A percentile compares a stretch with the other conserved stretches of the same genome.
phyloP scores from a whole-genome alignment of 2,329 filamentous ascomycete genomes.

The Pestalotiopsis sp. region DNA sequence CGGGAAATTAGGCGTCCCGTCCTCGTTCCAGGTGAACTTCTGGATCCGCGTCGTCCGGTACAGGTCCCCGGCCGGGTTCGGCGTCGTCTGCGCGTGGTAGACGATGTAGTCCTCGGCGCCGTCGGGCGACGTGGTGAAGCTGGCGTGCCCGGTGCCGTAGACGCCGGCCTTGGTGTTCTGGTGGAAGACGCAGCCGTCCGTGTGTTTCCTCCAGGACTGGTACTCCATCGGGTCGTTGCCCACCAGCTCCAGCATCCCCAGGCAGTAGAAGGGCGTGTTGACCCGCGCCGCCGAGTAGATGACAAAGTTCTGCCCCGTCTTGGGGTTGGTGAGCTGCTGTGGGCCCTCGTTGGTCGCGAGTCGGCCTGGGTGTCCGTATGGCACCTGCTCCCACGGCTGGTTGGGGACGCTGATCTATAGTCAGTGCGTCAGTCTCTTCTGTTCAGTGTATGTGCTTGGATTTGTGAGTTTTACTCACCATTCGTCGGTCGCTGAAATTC shows the following conservation, averaged over 20 bases:
- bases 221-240: constrained; percentile 37
- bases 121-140: constrained; percentile 34
- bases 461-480: constrained; percentile 13
- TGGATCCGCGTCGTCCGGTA: constrained; percentile 34
- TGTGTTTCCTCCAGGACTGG: constrained; percentile 34
- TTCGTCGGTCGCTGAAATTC: constrained; percentile 29
- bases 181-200: constrained; percentile 34
- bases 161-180: constrained; percentile 32
- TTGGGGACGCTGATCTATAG: constrained; percentile 30
- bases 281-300: constrained; percentile 37
- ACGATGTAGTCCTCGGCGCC: constrained; percentile 33
- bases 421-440: neutral
- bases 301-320: constrained; percentile 35
- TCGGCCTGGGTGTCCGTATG: constrained; percentile 32
- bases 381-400: constrained; percentile 36
- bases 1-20: constrained; percentile 34
- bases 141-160: constrained; percentile 36
- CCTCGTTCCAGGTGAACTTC: constrained; percentile 34
- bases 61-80: constrained; percentile 29
- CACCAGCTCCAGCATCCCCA: constrained; percentile 35
- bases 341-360: constrained; percentile 37
- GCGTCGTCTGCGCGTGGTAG: constrained; percentile 35
- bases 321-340: constrained; percentile 35
- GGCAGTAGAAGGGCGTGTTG: constrained; percentile 37
- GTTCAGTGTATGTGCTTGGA: neutral